A percentile compares a stretch with the other conserved stretches of the same genome.
Evolutionary conservation across 441 rosid species (phyloP).

Genomic region (Euphorbia schlechtendalii): DNA sequence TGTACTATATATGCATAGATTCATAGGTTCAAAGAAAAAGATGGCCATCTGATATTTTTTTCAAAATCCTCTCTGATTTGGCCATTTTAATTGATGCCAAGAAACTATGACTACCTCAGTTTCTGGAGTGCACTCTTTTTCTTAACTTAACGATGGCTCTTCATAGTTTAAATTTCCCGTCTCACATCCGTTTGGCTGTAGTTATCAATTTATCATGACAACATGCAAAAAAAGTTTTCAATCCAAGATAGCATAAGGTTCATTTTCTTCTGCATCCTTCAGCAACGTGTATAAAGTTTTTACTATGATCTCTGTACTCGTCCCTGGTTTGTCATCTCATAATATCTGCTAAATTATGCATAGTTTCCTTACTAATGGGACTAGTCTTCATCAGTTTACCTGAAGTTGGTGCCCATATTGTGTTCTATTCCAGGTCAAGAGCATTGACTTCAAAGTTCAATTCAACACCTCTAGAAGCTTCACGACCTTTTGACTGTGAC

Average conservation of each 20-base stretch:
- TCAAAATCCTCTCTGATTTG: background rate
- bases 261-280: background rate
- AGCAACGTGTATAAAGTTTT: background rate
- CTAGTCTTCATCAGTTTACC: conserved; percentile 1
- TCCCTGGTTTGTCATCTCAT: conserved; percentile 3
- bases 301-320: background rate
- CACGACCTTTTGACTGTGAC: conserved; percentile 86
- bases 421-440: conserved; percentile 54
- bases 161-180: background rate
- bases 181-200: background rate
- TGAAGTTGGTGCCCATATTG: conserved; percentile 13
- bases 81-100: background rate
- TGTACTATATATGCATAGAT: background rate
- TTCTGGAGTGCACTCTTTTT: too few relatives aligned
- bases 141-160: too few relatives aligned
- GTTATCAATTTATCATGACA: background rate
- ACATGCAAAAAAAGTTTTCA: background rate
- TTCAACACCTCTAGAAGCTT: conserved; percentile 74
- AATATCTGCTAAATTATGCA: conserved; percentile 2
- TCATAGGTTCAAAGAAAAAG: background rate
- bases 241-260: background rate
- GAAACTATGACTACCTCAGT: too few relatives aligned
- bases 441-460: conserved; percentile 81
- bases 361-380: background rate
- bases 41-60: background rate